Evolutionary conservation across 73 alveolate species (phyloP).

Genomic region (Stentor coeruleus): DNA sequence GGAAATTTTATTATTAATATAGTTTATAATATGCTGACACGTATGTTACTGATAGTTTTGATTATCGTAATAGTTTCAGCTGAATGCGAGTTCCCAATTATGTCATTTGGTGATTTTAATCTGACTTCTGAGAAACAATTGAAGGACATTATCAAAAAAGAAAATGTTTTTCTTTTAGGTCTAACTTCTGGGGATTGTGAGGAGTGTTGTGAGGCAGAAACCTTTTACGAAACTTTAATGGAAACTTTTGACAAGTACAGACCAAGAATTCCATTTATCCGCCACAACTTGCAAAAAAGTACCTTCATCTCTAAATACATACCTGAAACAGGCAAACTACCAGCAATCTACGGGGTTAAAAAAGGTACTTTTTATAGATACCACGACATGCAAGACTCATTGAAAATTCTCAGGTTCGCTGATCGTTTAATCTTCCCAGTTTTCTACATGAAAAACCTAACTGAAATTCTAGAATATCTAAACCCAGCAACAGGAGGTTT

Average conservation of each 20-base stretch:
- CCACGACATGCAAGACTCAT: neutral
- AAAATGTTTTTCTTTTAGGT: neutral
- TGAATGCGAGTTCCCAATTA: neutral
- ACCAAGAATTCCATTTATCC: neutral
- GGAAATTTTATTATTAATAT: no score
- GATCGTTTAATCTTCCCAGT: neutral
- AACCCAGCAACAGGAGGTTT: neutral
- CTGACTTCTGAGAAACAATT: conserved; percentile 15
- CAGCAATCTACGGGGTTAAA: neutral
- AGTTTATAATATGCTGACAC: no score
- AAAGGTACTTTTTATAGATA: neutral
- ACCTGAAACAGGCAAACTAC: neutral
- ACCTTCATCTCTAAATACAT: neutral
- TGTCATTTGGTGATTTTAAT: neutral
- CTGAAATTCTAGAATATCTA: neutral
- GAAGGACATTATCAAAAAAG: neutral
- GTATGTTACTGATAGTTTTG: no score
- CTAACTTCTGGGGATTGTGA: neutral
- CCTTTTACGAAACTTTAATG: neutral
- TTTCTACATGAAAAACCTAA: neutral
- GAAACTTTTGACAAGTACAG: neutral
- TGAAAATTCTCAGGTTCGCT: neutral
- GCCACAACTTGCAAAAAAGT: neutral
- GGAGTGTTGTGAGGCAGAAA: conserved; percentile 5
- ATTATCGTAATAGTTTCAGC: no score